Base-by-base conservation (phyloP, 139 green algal species). In the Haematococcus sp. region DNA sequence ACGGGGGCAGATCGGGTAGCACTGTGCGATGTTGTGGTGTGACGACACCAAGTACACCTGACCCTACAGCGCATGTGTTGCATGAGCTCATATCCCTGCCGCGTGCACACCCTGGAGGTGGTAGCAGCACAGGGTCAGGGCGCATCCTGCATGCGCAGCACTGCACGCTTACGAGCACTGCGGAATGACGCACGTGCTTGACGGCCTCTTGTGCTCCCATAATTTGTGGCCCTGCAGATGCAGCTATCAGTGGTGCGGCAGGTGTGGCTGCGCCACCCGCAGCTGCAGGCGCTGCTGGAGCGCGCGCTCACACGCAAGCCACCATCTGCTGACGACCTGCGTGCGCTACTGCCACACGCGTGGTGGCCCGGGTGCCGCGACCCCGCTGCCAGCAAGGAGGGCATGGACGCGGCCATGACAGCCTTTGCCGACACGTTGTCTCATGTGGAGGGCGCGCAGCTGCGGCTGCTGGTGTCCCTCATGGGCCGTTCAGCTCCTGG, bases 231-330 rank as follows among this genome's bases (percentile, higher is more conserved):
- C 25, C 49, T 49, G 4, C 67, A 81, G 33, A 71, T 81, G 58
- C 58, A 46, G 16, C 68, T 68, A 0, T 33, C 33, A 2, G 2
- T 22, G 5, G 16, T 82, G 40, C 58, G 68, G 31, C 23, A n/a
- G 1, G 40, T 64, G 49, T 76, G 73, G 75, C 46, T 75, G 35
- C n/a, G 35, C 2, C 51, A 74, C n/a, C 68, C 52, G 0, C 54
- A 81, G 46, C 69, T 82, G 11, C 60, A 43, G 17, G 1, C 55
- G 15, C 44, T 80, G 40, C 22, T 93, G 58, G 91, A 95, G 71
- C 73, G 71, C 17, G 82, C 93, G 22, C 76, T 96, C 54, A 81
- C 80, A 23, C 77, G 80, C 63, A 95, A 94, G 71, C 70, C 76
- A 5, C 86, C 88, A 31, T 92, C 83, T 54, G 43, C 71, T 1